phyloP scores from a whole-genome alignment of 352 stramenopile species.

The Plasmopara viticola region DNA sequence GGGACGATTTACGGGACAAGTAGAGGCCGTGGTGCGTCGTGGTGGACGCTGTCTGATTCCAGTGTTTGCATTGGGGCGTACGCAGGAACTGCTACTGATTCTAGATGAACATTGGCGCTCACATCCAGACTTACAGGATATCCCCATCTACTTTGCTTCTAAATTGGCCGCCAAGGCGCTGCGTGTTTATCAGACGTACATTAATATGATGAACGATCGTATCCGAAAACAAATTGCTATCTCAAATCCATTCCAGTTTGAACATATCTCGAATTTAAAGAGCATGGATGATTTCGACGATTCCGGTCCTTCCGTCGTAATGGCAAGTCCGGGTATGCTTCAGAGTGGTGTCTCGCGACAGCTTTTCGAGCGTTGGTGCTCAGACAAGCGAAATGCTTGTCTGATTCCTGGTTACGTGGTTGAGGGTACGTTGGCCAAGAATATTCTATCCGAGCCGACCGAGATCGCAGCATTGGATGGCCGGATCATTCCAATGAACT shows the following conservation, averaged over 20 bases:
- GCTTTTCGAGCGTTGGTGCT: constrained; percentile 97
- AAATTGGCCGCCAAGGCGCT: constrained; percentile 94
- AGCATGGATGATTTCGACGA: constrained; percentile 96
- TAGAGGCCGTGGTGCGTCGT: constrained; percentile 94
- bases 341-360: constrained; percentile 96
- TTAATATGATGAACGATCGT: constrained; percentile 99
- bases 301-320: constrained; percentile 96
- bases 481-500: constrained; percentile 91
- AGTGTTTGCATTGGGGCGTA: constrained; percentile 97
- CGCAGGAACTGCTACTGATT: constrained; percentile 98
- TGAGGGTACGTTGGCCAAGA: constrained; percentile 96
- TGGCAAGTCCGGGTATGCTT: constrained; percentile 98
- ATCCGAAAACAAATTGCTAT: constrained; percentile 97
- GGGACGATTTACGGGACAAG: constrained; percentile 93
- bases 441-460: constrained; percentile 93
- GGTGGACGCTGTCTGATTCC: constrained; percentile 97
- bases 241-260: constrained; percentile 96
- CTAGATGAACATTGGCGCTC: constrained; percentile 99
- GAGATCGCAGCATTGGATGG: constrained; percentile 94
- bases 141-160: constrained; percentile 98
- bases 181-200: constrained; percentile 99
- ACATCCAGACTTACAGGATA: constrained; percentile 90
- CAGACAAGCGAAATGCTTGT: constrained; percentile 97
- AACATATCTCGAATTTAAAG: constrained; percentile 96
- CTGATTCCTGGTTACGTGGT: constrained; percentile 99